These are phyloP conservation scores for Ceratocystis papillata DNA, from an alignment of 2,329 filamentous ascomycete species.

Conservation along the genomic window DNA sequence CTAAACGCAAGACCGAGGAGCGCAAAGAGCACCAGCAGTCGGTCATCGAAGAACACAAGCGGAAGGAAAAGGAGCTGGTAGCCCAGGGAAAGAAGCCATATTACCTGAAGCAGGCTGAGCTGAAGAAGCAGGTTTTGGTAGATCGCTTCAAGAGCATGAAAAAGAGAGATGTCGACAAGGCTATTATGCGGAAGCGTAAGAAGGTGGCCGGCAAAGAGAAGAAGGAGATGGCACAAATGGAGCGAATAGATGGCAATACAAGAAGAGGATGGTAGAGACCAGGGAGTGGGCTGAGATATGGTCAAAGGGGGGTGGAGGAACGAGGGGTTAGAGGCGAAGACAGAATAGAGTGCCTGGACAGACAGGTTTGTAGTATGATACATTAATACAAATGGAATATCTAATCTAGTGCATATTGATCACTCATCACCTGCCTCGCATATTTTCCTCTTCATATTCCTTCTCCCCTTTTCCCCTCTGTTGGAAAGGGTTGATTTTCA, in stretches of 20 bases:
- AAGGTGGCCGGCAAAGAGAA: conserved; percentile 80
- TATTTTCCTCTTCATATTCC: background rate
- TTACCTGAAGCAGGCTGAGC: conserved; percentile 83
- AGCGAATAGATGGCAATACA: conserved; percentile 28
- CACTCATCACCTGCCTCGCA: background rate
- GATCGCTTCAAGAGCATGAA: conserved; percentile 76
- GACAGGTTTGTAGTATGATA: background rate
- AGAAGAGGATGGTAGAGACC: conserved; percentile 14
- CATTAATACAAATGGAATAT: conserved; percentile 7
- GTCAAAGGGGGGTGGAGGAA: too few relatives aligned
- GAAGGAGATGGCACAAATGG: conserved; percentile 49
- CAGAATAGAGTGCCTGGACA: background rate
- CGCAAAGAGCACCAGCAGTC: conserved; percentile 58
- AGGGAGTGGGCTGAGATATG: background rate
- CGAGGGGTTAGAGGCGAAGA: background rate
- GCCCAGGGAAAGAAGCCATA: conserved; percentile 85
- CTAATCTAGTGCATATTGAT: conserved; percentile 7
- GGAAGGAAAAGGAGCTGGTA: conserved; percentile 73
- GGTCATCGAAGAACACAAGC: conserved; percentile 63
- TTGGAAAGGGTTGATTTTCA: too few relatives aligned
- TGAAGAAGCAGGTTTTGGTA: conserved; percentile 74
- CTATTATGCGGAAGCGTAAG: conserved; percentile 79
- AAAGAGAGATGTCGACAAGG: conserved; percentile 69
- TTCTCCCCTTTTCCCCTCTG: background rate
- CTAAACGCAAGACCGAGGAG: conserved; percentile 58